Evolutionary conservation across 768 basidiomycete genomes (phyloP).

Genomic region (Amanita jacksonii): DNA sequence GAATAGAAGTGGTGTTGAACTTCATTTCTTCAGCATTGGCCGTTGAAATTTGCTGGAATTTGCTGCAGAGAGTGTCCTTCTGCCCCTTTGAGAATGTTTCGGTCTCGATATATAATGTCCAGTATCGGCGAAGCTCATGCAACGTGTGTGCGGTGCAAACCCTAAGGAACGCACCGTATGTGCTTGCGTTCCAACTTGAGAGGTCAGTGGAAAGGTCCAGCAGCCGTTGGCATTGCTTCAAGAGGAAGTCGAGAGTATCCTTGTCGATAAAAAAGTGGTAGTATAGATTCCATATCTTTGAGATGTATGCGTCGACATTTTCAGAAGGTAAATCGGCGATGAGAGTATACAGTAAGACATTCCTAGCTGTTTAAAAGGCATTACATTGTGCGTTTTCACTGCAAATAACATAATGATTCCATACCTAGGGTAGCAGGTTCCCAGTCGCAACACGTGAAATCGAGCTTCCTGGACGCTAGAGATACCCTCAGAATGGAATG

Average conservation of each 20-base stretch:
- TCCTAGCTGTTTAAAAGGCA: conserved; percentile 28
- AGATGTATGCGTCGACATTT: conserved; percentile 2
- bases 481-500: too few relatives aligned
- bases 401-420: background rate
- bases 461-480: too few relatives aligned
- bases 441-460: conserved; percentile 40
- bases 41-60: conserved; percentile 16
- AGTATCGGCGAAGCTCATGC: conserved; percentile 28
- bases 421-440: conserved; percentile 39
- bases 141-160: conserved; percentile 31
- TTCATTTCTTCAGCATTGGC: conserved; percentile 7
- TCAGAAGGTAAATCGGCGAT: conserved; percentile 20
- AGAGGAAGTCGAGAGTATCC: conserved; percentile 20
- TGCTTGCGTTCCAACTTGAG: conserved; percentile 28
- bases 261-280: conserved; percentile 39
- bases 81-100: conserved; percentile 16
- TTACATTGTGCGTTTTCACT: background rate
- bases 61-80: conserved; percentile 13
- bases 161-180: conserved; percentile 27
- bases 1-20: conserved; percentile 8
- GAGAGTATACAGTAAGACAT: conserved; percentile 36
- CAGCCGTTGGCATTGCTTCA: conserved; percentile 30
- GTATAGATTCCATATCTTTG: conserved; percentile 35
- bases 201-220: conserved; percentile 22
- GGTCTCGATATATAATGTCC: conserved; percentile 26